Evolutionary conservation across 2,329 filamentous ascomycete species (phyloP), one percentile per base, ranked within the genome.

Genomic region (Cordyceps farinosa): DNA sequence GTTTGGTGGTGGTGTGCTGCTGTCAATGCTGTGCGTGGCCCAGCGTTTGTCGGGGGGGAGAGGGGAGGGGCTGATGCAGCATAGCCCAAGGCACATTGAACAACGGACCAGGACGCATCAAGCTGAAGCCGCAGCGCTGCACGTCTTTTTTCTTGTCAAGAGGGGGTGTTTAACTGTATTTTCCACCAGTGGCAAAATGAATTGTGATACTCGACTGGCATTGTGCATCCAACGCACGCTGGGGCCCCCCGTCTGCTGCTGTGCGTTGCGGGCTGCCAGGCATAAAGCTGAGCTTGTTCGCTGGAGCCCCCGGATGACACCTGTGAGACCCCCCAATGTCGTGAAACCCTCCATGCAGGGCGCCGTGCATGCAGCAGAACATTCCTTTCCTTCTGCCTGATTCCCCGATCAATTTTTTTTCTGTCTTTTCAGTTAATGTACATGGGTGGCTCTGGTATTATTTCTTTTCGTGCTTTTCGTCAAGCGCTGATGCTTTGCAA

Each of bases 281-380:
- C 56, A 45, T 59, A 59, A 59, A 59, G 10, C 51, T 59, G 56
- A 59, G 56, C 56, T 59, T 59, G 56, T 59, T 59, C 45, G 45
- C 45, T 59, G 55, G 55, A 30, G 55, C 55, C 15, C 55, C 15
- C 3, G 9, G 13, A 10, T 5, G 17, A 36, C n/a, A 11, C 10
- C 42, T 36, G 27, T 27, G 8, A 22, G 27, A 17, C 6, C 1
- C 27, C 32, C n/a, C 27, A 56, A 8, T 58, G 55, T n/a, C 7
- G 55, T 58, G 44, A 48, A 58, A 58, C 55, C 55, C 36, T 40
- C 10, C 7, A 36, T 48, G 55, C 55, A 48, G 22, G 22, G 22
- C 44, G 55, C 29, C 42, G 42, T 30, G 42, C 55, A 58, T 48
- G 44, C 55, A 36, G 55, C 6, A 58, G 42, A 58, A 45, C 11